Evolutionary conservation across 306 rosid species (phyloP), one percentile per base, ranked within the genome.

Genomic region (Fragaria ananassa): DNA sequence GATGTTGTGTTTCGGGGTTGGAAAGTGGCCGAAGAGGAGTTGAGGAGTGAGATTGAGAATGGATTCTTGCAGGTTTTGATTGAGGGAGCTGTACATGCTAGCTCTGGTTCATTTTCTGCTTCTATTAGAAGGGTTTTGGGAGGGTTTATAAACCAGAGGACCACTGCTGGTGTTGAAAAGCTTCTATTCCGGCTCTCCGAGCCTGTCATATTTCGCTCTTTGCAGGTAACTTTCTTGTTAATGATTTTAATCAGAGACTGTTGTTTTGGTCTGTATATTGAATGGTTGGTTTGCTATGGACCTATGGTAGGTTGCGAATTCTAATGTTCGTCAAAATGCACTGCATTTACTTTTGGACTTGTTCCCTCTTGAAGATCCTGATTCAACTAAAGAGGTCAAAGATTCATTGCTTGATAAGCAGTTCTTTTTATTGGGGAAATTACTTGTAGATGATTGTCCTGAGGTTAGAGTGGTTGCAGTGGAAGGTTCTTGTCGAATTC

Each of bases 301-400:
- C 35, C 35, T 31, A 31, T 77, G 54, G 69, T 80, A 95, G 97
- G 97, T 86, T 86, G 95, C 98, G 14, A 95, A 89, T 84, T 87
- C 97, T 75, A 92, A 92, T 83, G 98, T 92, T 74, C 91, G 97
- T 76, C 91, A 85, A 82, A 95, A 92, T 84, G 91, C 97, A 45
- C 81, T 95, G 81, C 96, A 90, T 80, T 74, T 95, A 66, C 93
- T 92, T 74, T 78, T 95, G 82, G 97, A 89, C 78, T 75, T 92
- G 86, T 92, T 92, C 76, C 98, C 98, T 73, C 92, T 90, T 58
- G 98, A 95, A 85, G 88, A 92, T 82, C 98, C 97, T 8, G 97
- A 88, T 74, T 89, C 97, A 69, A 86, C 96, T 6, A 95, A 95
- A 83, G 97, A 90, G 83, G 97, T 78, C 81, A 95, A 89, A 69